Base-by-base conservation (phyloP, 148 eudicot genomes). In the Camellia lanceoleosa region DNA sequence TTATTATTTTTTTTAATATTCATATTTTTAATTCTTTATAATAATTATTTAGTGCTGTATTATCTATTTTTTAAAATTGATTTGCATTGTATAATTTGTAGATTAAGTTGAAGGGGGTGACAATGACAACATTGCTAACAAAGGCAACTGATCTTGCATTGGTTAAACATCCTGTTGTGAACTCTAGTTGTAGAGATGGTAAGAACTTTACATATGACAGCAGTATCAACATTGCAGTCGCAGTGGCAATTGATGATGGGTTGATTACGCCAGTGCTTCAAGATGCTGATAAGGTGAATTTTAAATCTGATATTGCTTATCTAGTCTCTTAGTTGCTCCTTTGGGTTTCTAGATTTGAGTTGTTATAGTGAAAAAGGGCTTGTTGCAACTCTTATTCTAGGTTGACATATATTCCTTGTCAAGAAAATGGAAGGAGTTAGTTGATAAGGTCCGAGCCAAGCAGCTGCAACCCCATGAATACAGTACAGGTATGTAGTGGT, bases 171-270 rank as follows among this genome's bases (percentile, higher is more conserved):
- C 97, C 95, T 0, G 97, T 90, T 82, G 92, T 97, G 77, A 94
- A 97, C 82, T 91, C 99, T 3, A 94, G 98, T 80, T 97, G 99
- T 84, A 90, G 98, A 87, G 99, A 97, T 81, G 99, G 99, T 13
- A 97, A 92, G 84, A 97, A 98, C 83, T 97, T 97, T 71, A 94
- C 98, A 62, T 91, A 97, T 66, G 94, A 94, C 76, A 92, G 97
- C n/a, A 90, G 83, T 63, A 91, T 94, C 81, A 97, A 97, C 84
- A 85, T 97, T 82, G 98, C 98, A 0, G 94, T 91, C 80, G 97
- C 98, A 16, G 99, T 97, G 81, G 99, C 99, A 12, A 90, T 91
- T 2, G 96, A 94, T 80, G 98, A 93, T 83, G 99, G 99, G 18
- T 85, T 97, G 91, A 88, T 91, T 64, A 92, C 97, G 3, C 98